Evolutionary conservation across 2,329 filamentous ascomycete genomes (phyloP).

Genomic region (Xylaria arbuscula): DNA sequence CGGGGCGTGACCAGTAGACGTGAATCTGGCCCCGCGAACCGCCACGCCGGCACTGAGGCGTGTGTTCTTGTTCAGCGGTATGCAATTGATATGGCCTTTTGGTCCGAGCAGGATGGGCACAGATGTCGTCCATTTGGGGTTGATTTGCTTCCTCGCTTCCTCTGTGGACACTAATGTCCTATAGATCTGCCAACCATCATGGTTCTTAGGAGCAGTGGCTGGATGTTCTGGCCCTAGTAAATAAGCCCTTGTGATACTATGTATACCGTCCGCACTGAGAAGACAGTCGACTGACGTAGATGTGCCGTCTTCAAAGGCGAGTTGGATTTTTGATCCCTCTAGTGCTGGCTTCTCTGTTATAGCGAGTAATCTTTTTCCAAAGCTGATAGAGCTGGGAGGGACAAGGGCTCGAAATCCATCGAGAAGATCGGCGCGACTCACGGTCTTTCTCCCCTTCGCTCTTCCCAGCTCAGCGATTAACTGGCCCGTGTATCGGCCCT

Average conservation of each 20-base stretch:
- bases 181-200: slow-evolving; percentile 50
- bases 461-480: slow-evolving; percentile 49
- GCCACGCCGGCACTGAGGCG: slow-evolving; percentile 51
- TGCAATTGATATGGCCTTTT: slow-evolving; percentile 50
- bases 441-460: slow-evolving; percentile 51
- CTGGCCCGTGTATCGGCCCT: slow-evolving; percentile 42
- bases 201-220: slow-evolving; percentile 48
- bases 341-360: slow-evolving; percentile 33
- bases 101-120: slow-evolving; percentile 52
- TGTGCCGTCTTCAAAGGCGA: slow-evolving; percentile 47
- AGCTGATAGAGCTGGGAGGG: slow-evolving; percentile 39
- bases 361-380: slow-evolving; percentile 44
- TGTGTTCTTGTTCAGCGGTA: slow-evolving; percentile 51
- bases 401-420: slow-evolving; percentile 48
- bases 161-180: slow-evolving; percentile 47
- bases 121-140: slow-evolving; percentile 46
- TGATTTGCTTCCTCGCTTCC: slow-evolving; percentile 45
- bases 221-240: slow-evolving; percentile 49
- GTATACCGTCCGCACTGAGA: slow-evolving; percentile 53
- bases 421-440: slow-evolving; percentile 50
- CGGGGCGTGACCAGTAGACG: slow-evolving; percentile 12
- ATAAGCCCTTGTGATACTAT: slow-evolving; percentile 48
- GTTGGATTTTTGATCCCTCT: slow-evolving; percentile 29
- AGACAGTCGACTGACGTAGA: slow-evolving; percentile 47
- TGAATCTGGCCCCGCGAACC: slow-evolving; percentile 44